These are phyloP conservation scores for Pilatotrama ljubarskyi DNA, from an alignment of 768 basidiomycete species.

Conservation along the genomic window DNA sequence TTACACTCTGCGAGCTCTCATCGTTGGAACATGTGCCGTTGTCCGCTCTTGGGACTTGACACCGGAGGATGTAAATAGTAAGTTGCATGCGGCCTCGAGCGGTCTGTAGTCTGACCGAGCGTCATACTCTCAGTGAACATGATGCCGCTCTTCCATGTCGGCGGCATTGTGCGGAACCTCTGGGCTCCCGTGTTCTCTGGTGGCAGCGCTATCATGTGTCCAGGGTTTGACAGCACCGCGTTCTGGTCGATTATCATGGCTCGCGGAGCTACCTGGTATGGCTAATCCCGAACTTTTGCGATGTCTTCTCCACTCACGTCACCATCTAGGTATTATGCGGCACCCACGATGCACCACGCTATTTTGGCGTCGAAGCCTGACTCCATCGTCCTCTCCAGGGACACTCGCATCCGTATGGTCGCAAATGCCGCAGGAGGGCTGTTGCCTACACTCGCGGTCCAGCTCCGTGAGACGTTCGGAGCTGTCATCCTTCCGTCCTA, in stretches of 20 bases:
- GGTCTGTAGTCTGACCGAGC: conserved; percentile 31
- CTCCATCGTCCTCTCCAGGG: conserved; percentile 32
- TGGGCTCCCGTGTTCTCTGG: conserved; percentile 58
- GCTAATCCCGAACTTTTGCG: conserved; percentile 3
- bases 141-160: conserved; percentile 59
- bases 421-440: conserved; percentile 56
- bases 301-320: background rate
- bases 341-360: conserved; percentile 52
- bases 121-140: conserved; percentile 23
- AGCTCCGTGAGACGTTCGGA: conserved; percentile 49
- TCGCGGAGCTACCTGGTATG: conserved; percentile 52
- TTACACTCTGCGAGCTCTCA: conserved; percentile 43
- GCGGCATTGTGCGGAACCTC: conserved; percentile 59
- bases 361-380: conserved; percentile 43
- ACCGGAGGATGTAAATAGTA: conserved; percentile 47
- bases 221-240: conserved; percentile 51
- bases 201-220: conserved; percentile 54
- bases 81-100: conserved; percentile 16
- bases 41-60: conserved; percentile 45
- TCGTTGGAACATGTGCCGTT: conserved; percentile 47
- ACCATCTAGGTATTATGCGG: conserved; percentile 47
- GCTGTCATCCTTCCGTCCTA: conserved; percentile 59
- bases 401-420: conserved; percentile 45
- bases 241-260: conserved; percentile 40
- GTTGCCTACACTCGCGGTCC: conserved; percentile 50